A percentile compares a stretch with the other conserved stretches of the same genome.
Evolutionary conservation across 176 grass and related monocot genomes (phyloP).

Genomic region (Zizania latifolia): DNA sequence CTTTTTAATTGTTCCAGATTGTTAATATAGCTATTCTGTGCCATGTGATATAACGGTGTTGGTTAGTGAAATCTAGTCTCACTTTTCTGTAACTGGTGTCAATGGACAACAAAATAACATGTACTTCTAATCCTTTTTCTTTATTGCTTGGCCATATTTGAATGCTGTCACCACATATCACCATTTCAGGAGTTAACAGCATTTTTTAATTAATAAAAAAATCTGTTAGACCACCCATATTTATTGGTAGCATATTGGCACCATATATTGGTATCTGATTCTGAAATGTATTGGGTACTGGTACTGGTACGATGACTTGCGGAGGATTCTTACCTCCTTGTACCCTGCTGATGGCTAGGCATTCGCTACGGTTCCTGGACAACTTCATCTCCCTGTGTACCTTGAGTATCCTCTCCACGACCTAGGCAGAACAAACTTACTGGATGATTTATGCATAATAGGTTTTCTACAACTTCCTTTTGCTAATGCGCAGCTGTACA

Average conservation of each 20-base stretch:
- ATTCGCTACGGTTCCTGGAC: neutral
- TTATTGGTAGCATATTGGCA: neutral
- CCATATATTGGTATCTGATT: neutral
- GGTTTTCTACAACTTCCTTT: neutral
- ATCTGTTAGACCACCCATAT: neutral
- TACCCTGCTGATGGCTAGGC: neutral
- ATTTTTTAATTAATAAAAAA: neutral
- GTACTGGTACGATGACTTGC: conserved; percentile 6
- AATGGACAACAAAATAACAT: neutral
- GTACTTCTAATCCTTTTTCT: neutral
- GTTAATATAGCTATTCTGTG: neutral
- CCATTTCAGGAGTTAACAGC: neutral
- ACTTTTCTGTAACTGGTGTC: neutral
- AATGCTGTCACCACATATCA: neutral
- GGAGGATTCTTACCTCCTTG: neutral
- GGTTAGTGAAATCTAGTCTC: neutral
- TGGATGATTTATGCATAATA: neutral
- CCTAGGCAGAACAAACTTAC: neutral
- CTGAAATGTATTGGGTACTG: neutral
- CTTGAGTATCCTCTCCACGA: no score
- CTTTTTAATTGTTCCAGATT: neutral
- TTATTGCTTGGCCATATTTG: neutral
- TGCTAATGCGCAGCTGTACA: conserved; percentile 1
- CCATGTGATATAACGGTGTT: neutral
- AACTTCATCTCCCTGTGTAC: no score